Evolutionary conservation across 176 grass and related monocot genomes (phyloP), one percentile per base, ranked within the genome.

Genomic region (Areca catechu): DNA sequence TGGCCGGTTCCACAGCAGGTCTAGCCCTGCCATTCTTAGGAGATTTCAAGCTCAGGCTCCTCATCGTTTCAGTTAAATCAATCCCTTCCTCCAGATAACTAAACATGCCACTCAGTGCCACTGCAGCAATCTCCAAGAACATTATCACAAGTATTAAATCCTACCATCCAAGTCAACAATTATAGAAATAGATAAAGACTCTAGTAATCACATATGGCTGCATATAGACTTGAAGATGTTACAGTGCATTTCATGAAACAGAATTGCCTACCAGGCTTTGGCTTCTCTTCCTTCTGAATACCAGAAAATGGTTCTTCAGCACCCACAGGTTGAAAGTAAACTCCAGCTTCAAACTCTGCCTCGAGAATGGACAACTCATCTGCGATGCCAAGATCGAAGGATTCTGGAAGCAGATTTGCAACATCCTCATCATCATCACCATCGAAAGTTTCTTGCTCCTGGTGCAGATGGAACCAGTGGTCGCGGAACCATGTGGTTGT

Each of bases 401-500:
- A 84, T 24, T 95, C 91, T 5, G 88, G 88, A 20, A 92, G 73
- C 1, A 92, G 76, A 20, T 74, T 81, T 4, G 68, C 67, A 55
- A 86, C 49, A 64, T 95, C 85, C 47, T 83, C 74, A 20, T 68
- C 71, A 4, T 55, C 71, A 0, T 37, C 14, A 14, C 24, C 17
- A 37, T 37, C 30, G 2, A 37, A 37, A 37, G 30, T 37, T 37
- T 37, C 30, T 37, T 37, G 30, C 30, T 37, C 30, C 30, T 37
- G 30, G 30, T 37, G 30, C 30, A 10, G 30, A 37, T 37, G 30
- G 30, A 37, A 37, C 30, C 30, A 37, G 9, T 37, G 85, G 60
- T 98, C 94, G 4, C 94, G 79, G 75, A 85, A 98, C 94, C 94
- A 98, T 0, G 88, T 81, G 4, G 94, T 98, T 22, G 84, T 98